A percentile compares a stretch with the other conserved stretches of the same genome.
phyloP scores from a whole-genome alignment of 768 basidiomycete genomes.

The Tulasnella sp. region DNA sequence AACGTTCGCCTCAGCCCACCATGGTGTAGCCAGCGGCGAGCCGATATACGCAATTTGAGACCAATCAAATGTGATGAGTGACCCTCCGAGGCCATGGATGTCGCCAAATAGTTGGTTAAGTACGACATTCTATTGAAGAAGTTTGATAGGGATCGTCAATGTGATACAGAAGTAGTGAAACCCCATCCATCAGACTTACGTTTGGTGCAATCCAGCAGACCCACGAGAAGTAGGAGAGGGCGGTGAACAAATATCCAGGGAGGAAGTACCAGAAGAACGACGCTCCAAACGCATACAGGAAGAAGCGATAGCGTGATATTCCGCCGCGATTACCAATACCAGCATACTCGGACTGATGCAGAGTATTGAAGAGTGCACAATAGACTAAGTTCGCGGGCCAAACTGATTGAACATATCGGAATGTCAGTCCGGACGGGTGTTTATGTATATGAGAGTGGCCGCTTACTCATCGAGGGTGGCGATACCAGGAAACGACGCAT shows the following conservation, averaged over 20 bases:
- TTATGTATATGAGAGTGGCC: constrained; percentile 19
- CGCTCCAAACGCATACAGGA: constrained; percentile 46
- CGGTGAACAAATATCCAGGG: constrained; percentile 67
- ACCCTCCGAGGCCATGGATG: constrained; percentile 24
- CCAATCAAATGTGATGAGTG: constrained; percentile 26
- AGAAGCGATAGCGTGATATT: constrained; percentile 72
- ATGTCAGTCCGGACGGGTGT: constrained; percentile 21
- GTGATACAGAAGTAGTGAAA: constrained; percentile 20
- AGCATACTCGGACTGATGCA: constrained; percentile 53
- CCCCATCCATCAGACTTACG: constrained; percentile 18
- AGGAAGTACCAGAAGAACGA: constrained; percentile 61
- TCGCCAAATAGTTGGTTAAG: background rate
- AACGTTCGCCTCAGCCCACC: constrained; percentile 24
- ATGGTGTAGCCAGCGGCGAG: constrained; percentile 23
- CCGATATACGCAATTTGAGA: constrained; percentile 21
- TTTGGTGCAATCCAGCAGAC: constrained; percentile 77
- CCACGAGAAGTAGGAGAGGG: constrained; percentile 79
- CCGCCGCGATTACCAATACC: constrained; percentile 56
- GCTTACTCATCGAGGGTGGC: constrained; percentile 7
- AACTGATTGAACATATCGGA: constrained; percentile 24
- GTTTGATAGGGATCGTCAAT: constrained; percentile 21
- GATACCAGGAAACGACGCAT: constrained; percentile 19
- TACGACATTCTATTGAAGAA: background rate
- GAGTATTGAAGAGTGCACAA: constrained; percentile 66
- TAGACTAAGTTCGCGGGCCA: constrained; percentile 65